Evolutionary conservation across 176 grass and related monocot genomes (phyloP), one percentile per base, ranked within the genome.

Genomic region (Aegilops tauschii): DNA sequence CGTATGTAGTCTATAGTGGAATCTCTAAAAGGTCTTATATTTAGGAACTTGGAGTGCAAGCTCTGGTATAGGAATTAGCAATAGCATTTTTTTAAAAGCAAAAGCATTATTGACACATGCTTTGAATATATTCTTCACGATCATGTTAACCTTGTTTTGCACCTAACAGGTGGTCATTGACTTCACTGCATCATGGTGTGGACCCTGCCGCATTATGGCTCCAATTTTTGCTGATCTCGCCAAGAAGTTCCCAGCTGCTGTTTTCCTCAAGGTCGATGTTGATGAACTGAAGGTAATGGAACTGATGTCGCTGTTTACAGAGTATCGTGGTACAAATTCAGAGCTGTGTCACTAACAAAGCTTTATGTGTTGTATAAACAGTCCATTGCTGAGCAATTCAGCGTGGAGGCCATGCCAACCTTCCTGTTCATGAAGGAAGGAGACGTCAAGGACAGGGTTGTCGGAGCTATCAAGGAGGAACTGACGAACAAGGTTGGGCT

Each of bases 181-280:
- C 67, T 95, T 95, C 79, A 95, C 93, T 18, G 90, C 93, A 2
- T 32, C 90, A 45, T 92, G 93, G 89, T 95, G 90, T 2, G 37
- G 21, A 42, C 93, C 92, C 10, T 94, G 92, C 81, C 90, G 85
- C 7, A 9, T 12, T 1, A 95, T 95, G 4, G 90, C 90, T 74
- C 93, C 93, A 54, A 1, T 90, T 76, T 92, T 92, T 1, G 73
- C 87, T 69, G 87, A 87, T 3, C 17, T 94, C 2, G 92, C 92
- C 50, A 94, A 85, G 92, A 94, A 94, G 85, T 17, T 17, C 12
- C 44, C 92, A 68, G 35, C 25, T 65, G 93, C 39, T 82, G 65
- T 86, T 83, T 92, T 92, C 65, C 87, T 95, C 73, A 92, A 92
- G 80, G 85, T 95, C 16, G 93, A 95, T 61, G 88, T 95, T 42